Evolutionary conservation across 2,329 filamentous ascomycete genomes (phyloP).

Genomic region (Lasiodiplodia citricola): DNA sequence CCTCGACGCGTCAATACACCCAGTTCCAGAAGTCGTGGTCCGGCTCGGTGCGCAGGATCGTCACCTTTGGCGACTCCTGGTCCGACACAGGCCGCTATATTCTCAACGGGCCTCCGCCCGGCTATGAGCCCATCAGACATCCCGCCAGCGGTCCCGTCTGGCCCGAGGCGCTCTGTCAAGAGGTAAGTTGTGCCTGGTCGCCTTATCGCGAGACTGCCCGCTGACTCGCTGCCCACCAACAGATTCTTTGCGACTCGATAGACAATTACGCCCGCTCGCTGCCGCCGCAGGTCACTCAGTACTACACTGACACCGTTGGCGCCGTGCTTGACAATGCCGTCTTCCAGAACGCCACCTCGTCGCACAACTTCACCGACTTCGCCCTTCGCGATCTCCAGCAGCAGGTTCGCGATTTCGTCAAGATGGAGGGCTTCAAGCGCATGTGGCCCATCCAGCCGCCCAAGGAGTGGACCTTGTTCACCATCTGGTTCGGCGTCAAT

Average conservation of each 20-base stretch:
- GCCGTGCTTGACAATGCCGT: constrained; percentile 27
- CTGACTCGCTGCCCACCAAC: constrained; percentile 32
- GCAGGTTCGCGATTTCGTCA: constrained; percentile 27
- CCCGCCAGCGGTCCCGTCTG: constrained; percentile 41
- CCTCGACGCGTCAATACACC: constrained; percentile 36
- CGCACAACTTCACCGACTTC: constrained; percentile 28
- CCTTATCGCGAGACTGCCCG: neutral
- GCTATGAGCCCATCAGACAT: constrained; percentile 35
- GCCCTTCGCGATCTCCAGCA: constrained; percentile 28
- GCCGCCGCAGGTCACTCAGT: constrained; percentile 26
- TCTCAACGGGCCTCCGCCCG: constrained; percentile 37
- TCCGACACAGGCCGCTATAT: constrained; percentile 45
- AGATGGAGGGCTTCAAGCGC: constrained; percentile 27
- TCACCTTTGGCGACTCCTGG: constrained; percentile 48
- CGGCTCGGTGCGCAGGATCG: constrained; percentile 36
- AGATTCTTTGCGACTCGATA: constrained; percentile 28
- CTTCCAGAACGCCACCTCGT: constrained; percentile 26
- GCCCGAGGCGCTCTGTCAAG: constrained; percentile 44
- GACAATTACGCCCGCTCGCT: constrained; percentile 28
- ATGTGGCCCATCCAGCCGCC: constrained; percentile 29
- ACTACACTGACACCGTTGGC: constrained; percentile 26
- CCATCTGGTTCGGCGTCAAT: constrained; percentile 45
- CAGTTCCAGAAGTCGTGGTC: constrained; percentile 34
- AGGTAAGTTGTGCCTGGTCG: constrained; percentile 32
- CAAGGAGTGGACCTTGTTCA: constrained; percentile 41